Evolutionary conservation across 768 basidiomycete genomes (phyloP).

Genomic region (Tulasnella sp.): DNA sequence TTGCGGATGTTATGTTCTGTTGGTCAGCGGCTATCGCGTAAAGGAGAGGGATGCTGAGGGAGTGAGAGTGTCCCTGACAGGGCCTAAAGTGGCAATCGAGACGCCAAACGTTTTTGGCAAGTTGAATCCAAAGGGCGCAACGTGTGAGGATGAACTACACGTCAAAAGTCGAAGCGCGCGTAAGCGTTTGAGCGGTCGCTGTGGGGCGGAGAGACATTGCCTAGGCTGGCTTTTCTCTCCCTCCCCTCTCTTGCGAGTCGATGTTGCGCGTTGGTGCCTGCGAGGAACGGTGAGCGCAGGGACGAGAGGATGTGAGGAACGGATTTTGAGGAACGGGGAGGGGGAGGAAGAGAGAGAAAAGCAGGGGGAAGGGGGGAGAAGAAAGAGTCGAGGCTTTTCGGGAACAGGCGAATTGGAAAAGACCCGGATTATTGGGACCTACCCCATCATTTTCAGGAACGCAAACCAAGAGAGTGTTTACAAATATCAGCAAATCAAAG

Average conservation of each 20-base stretch:
- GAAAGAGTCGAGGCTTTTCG: slow-evolving; percentile 1
- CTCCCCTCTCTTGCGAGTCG: background rate
- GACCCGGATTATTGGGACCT: background rate
- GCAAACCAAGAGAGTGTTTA: background rate
- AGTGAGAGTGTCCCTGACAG: background rate
- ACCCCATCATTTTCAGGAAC: background rate
- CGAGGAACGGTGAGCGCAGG: background rate
- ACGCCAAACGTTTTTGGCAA: background rate
- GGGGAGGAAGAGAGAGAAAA: background rate
- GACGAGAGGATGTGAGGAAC: no score
- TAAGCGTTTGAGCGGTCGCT: background rate
- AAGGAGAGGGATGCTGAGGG: background rate
- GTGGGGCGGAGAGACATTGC: background rate
- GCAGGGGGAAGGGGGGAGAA: background rate
- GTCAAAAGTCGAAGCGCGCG: background rate
- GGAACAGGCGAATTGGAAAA: background rate
- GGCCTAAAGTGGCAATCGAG: background rate
- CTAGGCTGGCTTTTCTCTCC: background rate
- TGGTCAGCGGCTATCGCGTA: background rate
- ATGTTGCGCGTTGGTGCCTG: background rate
- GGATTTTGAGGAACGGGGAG: background rate
- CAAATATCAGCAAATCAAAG: background rate
- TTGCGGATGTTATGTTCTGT: background rate
- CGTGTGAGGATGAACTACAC: slow-evolving; percentile 2
- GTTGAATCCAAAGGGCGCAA: background rate